These are phyloP conservation scores for Suillus lakei DNA, from an alignment of 768 basidiomycete species.

Conservation along the genomic window DNA sequence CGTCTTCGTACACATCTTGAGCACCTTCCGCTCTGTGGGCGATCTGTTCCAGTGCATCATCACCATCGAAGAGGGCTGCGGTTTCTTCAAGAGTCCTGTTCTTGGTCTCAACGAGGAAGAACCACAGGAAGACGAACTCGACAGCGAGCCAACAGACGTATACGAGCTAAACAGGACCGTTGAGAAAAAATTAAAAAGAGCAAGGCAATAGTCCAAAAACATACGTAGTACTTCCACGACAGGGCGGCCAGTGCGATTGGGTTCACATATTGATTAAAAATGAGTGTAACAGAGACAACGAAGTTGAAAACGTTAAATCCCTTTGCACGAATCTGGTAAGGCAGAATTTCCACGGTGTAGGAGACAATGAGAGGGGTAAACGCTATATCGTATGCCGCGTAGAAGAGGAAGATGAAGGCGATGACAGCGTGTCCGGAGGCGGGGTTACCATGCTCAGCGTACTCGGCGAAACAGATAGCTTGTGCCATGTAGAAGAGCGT, in stretches of 20 bases:
- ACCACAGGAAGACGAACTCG: conserved; percentile 67
- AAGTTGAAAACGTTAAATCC: conserved; percentile 86
- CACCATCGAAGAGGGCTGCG: conserved; percentile 79
- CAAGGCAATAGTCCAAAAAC: conserved; percentile 19
- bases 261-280: conserved; percentile 91
- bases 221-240: conserved; percentile 78
- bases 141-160: conserved; percentile 73
- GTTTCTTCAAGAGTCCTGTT: conserved; percentile 80
- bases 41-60: conserved; percentile 50
- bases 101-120: conserved; percentile 76
- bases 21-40: conserved; percentile 27
- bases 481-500: conserved; percentile 68
- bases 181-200: neutral
- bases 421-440: conserved; percentile 73
- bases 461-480: conserved; percentile 67
- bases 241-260: conserved; percentile 71
- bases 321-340: conserved; percentile 83
- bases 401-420: conserved; percentile 85
- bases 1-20: conserved; percentile 21
- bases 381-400: conserved; percentile 78
- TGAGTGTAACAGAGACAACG: conserved; percentile 74
- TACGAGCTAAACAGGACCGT: conserved; percentile 48
- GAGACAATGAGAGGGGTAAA: conserved; percentile 87
- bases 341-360: conserved; percentile 90
- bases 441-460: conserved; percentile 43